Base-by-base conservation (phyloP, 768 basidiomycete genomes). In the Psilocybe cyanescens region DNA sequence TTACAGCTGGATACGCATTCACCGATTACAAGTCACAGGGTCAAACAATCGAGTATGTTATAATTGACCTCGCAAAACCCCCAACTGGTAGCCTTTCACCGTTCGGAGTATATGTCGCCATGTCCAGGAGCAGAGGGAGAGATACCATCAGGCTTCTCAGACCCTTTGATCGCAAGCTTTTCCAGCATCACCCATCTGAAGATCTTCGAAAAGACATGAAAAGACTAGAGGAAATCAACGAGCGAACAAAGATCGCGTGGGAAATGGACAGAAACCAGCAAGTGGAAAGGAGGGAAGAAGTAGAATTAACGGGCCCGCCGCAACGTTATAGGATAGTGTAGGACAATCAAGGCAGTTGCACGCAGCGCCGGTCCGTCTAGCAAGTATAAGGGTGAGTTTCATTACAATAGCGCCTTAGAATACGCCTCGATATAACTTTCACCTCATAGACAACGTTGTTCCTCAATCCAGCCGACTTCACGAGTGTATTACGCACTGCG, bases 21-120 rank as follows among this genome's bases (percentile, higher is more conserved):
- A 80, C 77, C 0, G 78, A 81, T 61, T 80, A 78, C 63, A 70
- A 74, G 50, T 61, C 73, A 0, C 79, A 81, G 60, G 80, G 80
- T 0, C 78, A 79, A 58, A 80, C 78, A 0, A 63, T 78, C 3
- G 63, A 65, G 47, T 58, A 67, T 45, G 73, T 78, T 0, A 62
- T 79, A 0, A 71, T 81, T 3, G 77, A 81, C 57, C 51, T 83
- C 0, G 74, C 57, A 3, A 60, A 55, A 24, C 74, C 78, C 3
- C 3, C 73, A 0, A 58, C 59, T 0, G 70, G 67, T 0, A 16
- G 31, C 1, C 59, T 81, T 0, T 48, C 69, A 2, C 72, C 69
- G 0, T 80, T 79, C 58, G 73, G 67, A 17, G 66, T 65, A 0
- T 78, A 77, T 55, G 72, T 78, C 0, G 74, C 78, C 0, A 61